Conservation (phyloP, 1,284 basidiomycete species). For the Ustilago lituana region DNA sequence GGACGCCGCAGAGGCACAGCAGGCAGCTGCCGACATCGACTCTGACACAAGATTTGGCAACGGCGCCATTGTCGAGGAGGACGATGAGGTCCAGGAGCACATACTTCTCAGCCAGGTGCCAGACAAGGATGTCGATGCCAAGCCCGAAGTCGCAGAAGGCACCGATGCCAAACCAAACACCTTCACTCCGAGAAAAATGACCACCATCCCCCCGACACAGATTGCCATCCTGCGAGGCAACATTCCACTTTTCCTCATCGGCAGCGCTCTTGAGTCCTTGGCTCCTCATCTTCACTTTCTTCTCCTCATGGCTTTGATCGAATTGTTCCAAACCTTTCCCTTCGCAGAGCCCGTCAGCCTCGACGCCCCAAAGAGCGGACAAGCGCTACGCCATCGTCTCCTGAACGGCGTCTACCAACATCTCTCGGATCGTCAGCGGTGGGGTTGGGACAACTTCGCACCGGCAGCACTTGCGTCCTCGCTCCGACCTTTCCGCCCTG, state of each 20-base stretch:
- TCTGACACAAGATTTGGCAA: conserved; percentile 1
- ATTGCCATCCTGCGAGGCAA: conserved; percentile 52
- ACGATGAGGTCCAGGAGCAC: conserved; percentile 21
- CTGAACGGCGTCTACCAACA: conserved; percentile 42
- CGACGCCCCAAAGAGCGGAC: conserved; percentile 34
- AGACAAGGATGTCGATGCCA: conserved; percentile 33
- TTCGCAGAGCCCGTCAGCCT: conserved; percentile 47
- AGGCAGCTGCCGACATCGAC: conserved; percentile 35
- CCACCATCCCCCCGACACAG: conserved; percentile 49
- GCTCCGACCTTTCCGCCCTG: conserved; percentile 24
- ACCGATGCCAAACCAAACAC: conserved; percentile 24
- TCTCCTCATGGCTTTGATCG: conserved; percentile 46
- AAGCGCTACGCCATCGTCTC: conserved; percentile 44
- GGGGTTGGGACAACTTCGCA: conserved; percentile 29
- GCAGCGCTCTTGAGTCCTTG: conserved; percentile 41
- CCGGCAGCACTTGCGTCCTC: conserved; percentile 34
- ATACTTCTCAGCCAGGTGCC: conserved; percentile 42
- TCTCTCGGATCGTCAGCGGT: conserved; percentile 30
- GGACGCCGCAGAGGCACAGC: conserved; percentile 27
- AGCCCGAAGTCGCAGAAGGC: conserved; percentile 16
- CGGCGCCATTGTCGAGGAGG: background rate
- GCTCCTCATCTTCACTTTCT: conserved; percentile 51
- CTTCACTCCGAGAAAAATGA: conserved; percentile 23
- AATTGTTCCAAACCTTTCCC: conserved; percentile 53
- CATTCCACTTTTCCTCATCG: conserved; percentile 55